Evolutionary conservation across 768 basidiomycete genomes (phyloP), one percentile per base, ranked within the genome.

Genomic region (Sarcodon aspratus): DNA sequence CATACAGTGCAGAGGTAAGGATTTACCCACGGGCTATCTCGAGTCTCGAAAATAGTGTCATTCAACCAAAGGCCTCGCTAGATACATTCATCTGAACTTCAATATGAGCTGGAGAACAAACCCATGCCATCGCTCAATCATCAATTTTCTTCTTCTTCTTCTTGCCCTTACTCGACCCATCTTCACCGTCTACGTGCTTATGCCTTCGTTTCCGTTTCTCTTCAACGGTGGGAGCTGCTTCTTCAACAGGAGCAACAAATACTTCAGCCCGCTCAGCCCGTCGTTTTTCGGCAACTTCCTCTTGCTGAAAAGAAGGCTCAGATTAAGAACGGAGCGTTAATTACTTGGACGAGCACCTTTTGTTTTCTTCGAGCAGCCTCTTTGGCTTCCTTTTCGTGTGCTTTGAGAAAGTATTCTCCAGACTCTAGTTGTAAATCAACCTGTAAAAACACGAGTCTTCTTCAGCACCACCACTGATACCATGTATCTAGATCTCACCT

Each of bases 361-460:
- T 91, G 79, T 65, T 79, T 82, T 61, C 85, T 70, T 59, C 76
- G 73, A 49, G 75, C 76, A 33, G 76, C 73, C 57, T 92, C 88
- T 34, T 79, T 74, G 3, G 76, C 79, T 54, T 84, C 83, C 69
- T 87, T 95, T 62, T 98, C 89, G 51, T 79, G 73, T 13, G 85
- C 69, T 62, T 95, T 96, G 69, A 99, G 84, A 74, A 98, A 99
- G 62, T 98, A 98, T 60, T 98, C 96, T 68, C 96, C 96, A 2
- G 86, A 87, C 61, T 96, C 95, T 54, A 98, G 73, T 72, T 97
- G 86, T 42, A 96, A 62, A 66, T 99, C 96, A 59, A 98, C 71
- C 84, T 91, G 51, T 15, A 7, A 45, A 36, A 42, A 15, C 11
- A 7, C 11, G 31, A 40, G 33, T 44, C 43, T 34, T 50, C 44